Conservation (phyloP, 495 filamentous ascomycete genomes). For the Terfezia claveryi region DNA sequence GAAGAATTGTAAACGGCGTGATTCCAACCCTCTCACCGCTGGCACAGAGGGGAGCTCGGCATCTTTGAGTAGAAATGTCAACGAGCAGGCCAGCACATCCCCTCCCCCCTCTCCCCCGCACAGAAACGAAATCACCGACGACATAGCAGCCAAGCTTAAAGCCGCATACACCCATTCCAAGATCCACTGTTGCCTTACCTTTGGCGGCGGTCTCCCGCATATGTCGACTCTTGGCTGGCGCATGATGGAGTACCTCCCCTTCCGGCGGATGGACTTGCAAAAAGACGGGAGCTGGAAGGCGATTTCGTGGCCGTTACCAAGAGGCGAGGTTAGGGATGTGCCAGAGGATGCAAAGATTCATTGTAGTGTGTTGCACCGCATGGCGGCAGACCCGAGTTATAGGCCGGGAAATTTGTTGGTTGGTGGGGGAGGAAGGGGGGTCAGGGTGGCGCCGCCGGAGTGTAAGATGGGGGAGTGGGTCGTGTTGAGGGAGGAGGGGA, state of each 20-base stretch:
- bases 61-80: too few species aligned
- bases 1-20: background rate
- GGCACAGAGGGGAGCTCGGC: too few species aligned
- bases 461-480: constrained; percentile 56
- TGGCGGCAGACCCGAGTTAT: constrained; percentile 42
- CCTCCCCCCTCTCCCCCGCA: too few species aligned
- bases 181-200: constrained; percentile 56
- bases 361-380: constrained; percentile 47
- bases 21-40: too few species aligned
- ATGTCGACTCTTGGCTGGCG: constrained; percentile 49
- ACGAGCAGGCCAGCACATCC: too few species aligned
- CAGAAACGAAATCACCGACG: background rate
- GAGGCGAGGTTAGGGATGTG: constrained; percentile 63
- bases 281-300: constrained; percentile 34
- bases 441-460: constrained; percentile 35
- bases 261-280: constrained; percentile 61
- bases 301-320: constrained; percentile 59
- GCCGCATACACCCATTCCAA: constrained; percentile 28
- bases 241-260: constrained; percentile 68
- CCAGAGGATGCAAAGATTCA: constrained; percentile 50
- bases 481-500: constrained; percentile 37
- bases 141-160: constrained; percentile 1
- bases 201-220: constrained; percentile 36
- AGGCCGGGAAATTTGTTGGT: constrained; percentile 64
- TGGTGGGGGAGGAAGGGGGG: constrained; percentile 57